Evolutionary conservation across 1,284 basidiomycete genomes (phyloP), one percentile per base, ranked within the genome.

Genomic region (Trametes polyzona): DNA sequence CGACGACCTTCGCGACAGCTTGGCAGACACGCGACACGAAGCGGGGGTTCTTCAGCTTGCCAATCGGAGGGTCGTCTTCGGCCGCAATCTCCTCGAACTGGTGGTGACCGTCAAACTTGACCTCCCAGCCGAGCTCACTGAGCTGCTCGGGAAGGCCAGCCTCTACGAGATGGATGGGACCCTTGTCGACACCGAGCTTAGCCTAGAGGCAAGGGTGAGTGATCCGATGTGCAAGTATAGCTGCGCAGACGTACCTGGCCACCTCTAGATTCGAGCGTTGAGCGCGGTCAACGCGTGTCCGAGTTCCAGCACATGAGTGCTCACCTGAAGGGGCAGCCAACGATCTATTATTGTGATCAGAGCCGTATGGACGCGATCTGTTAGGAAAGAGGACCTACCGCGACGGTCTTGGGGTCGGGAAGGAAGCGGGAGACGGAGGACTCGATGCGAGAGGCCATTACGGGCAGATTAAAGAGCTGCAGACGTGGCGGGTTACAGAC

Each of bases 31-130:
- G 80, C 19, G 88, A 92, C 46, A 98, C 95, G 27, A 93, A 74
- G 27, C 92, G 78, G 14, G 96, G 95, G 69, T 95, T 93, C 80
- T 92, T 95, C 64, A 98, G 81, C 63, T 83, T 89, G 42, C 93
- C 94, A 65, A 95, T 93, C 24, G 92, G 90, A 26, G 91, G 85
- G 71, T 96, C 93, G 43, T 80, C 72, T 50, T 73, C 73, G 8
- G 79, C 74, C n/a, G 79, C 80, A 71, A 95, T 85, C 49, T 89
- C 86, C 67, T 93, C 89, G 69, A 97, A 96, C 62, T 91, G 86
- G 71, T 96, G 92, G 68, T 95, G 91, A 2, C 92, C 91, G 62
- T 95, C 87, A 70, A 96, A 95, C 47, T 87, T 75, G 67, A 98
- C 95, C 24, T 86, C 79, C 94, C 95, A 98, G 46, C 94, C 95